Conservation (phyloP, 768 basidiomycete genomes). For the Serendipita vermifera region DNA sequence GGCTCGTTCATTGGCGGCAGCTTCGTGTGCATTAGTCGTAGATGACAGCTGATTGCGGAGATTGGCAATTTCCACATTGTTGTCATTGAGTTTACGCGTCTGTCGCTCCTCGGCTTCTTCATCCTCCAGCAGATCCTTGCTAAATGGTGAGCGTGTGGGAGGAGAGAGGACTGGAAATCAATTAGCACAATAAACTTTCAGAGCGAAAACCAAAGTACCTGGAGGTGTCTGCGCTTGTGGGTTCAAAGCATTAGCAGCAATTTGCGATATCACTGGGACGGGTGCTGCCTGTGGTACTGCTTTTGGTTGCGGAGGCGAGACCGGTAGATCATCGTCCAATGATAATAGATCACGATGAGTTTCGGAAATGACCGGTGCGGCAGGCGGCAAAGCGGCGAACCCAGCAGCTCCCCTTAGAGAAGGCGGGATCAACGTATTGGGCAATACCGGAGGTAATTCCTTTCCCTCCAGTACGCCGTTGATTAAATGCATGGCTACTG, state of each 20-base stretch:
- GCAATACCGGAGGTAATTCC: constrained; percentile 59
- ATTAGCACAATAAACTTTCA: neutral
- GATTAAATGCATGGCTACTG: constrained; percentile 89
- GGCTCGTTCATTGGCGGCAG: constrained; percentile 50
- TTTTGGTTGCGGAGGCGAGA: neutral
- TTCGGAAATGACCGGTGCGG: constrained; percentile 28
- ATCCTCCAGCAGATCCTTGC: constrained; percentile 55
- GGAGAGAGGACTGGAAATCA: constrained; percentile 6
- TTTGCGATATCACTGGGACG: neutral
- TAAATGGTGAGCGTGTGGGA: neutral
- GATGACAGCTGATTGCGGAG: constrained; percentile 71
- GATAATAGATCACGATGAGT: constrained; percentile 32
- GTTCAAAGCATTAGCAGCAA: neutral
- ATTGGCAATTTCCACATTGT: constrained; percentile 80
- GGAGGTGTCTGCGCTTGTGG: neutral
- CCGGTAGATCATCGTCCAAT: constrained; percentile 27
- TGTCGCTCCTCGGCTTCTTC: constrained; percentile 44
- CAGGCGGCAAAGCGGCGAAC: constrained; percentile 27
- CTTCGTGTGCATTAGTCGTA: constrained; percentile 57
- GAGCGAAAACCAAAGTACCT: neutral
- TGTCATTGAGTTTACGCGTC: constrained; percentile 48
- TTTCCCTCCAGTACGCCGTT: constrained; percentile 70
- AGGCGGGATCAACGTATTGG: constrained; percentile 67
- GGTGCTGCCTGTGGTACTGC: neutral
- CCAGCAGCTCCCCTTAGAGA: constrained; percentile 40